Evolutionary conservation across 2,329 filamentous ascomycete species (phyloP), one percentile per base, ranked within the genome.

Genomic region (Fusarium tupiense): DNA sequence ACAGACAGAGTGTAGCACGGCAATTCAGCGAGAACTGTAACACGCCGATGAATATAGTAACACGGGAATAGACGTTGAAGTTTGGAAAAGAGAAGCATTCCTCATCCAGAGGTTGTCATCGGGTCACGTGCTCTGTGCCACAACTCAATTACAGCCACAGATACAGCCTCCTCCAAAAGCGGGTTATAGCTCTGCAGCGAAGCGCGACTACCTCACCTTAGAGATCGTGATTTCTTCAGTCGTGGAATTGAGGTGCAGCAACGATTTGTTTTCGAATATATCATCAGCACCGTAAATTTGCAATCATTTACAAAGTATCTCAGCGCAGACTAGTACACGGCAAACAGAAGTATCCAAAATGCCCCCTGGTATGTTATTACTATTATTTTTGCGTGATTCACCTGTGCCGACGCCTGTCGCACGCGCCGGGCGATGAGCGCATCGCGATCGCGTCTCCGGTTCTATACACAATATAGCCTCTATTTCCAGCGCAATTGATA

Each of bases 291-390:
- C 43, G 60, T 38, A 54, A 24, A 61, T 37, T 20, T 40, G 22
- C 50, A 41, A 31, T 29, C 54, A 44, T 22, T 46, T 52, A 44
- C 11, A 35, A 46, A n/a, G 46, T 37, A 41, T 17, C 12, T n/a
- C 29, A n/a, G 35, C 59, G 17, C 33, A n/a, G 17, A 46, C 31
- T 20, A 26, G n/a, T 14, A 41, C 47, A 22, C n/a, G 14, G 17
- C 33, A 33, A 40, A 13, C 14, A 43, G 53, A 43, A 8, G 5
- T 26, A 31, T 50, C 20, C 41, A 75, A 73, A 35, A 80, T 80
- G 78, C 78, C 78, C 8, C 78, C 78, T 50, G 78, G 78, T 80
- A 73, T 46, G 78, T 52, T 50, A 9, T 17, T 19, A 16, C 29
- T 26, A 20, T 53, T 37, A 26, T 33, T 29, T 53, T 20, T 33